phyloP scores from a whole-genome alignment of 1,284 basidiomycete species.

The Malassezia slooffiae region DNA sequence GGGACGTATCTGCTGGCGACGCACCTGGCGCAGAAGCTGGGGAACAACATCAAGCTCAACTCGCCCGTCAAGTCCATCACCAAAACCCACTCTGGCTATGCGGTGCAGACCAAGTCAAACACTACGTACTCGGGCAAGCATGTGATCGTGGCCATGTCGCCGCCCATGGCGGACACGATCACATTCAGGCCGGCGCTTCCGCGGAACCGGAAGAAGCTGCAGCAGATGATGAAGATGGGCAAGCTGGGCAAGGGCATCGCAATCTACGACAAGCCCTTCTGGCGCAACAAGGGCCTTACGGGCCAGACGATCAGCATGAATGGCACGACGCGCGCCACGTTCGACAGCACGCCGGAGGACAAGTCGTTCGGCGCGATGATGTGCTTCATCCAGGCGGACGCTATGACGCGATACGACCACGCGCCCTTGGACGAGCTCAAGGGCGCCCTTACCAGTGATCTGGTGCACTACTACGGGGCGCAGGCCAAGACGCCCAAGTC shows the following conservation, averaged over 20 bases:
- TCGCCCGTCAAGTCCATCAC: conserved; percentile 1
- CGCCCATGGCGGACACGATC: conserved; percentile 6
- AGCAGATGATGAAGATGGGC: conserved; percentile 5
- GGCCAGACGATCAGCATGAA: background rate
- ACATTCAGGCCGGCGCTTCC: background rate
- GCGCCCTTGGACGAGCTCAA: background rate
- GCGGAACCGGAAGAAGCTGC: background rate
- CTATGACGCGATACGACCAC: conserved; percentile 3
- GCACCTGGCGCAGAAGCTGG: background rate
- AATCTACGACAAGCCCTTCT: conserved; percentile 4
- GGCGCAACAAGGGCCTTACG: background rate
- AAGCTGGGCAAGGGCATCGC: conserved; percentile 3
- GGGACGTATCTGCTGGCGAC: background rate
- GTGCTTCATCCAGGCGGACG: conserved; percentile 3
- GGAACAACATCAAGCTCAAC: conserved; percentile 2
- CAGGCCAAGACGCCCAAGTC: conserved; percentile 1
- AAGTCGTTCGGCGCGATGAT: background rate
- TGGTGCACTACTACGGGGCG: conserved; percentile 7
- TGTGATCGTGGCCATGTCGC: conserved; percentile 10
- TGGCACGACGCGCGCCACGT: background rate
- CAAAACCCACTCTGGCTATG: background rate
- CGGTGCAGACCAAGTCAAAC: background rate
- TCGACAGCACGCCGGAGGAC: background rate
- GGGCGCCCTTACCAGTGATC: background rate
- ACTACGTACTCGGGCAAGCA: background rate